Percentiles rank a stretch among this genome's conserved stretches.
These are phyloP conservation scores for Cryoendolithus antarcticus DNA, from an alignment of 2,329 filamentous ascomycete species.

Conservation along the genomic window DNA sequence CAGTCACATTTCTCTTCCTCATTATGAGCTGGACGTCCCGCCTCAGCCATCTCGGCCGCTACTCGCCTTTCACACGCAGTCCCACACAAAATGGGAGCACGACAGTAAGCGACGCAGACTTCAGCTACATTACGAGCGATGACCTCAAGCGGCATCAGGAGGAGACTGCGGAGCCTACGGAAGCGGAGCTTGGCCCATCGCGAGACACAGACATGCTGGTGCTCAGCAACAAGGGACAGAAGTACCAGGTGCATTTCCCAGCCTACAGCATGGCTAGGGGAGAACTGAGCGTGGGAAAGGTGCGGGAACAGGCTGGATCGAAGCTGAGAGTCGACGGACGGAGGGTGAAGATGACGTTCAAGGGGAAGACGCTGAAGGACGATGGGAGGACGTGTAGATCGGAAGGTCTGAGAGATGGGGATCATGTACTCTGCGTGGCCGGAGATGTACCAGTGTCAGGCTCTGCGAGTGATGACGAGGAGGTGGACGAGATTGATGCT, in stretches of 20 bases:
- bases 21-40: slow-evolving; percentile 37
- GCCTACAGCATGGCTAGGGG: slow-evolving; percentile 65
- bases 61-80: slow-evolving; percentile 37
- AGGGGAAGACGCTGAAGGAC: slow-evolving; percentile 58
- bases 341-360: slow-evolving; percentile 59
- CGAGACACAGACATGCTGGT: slow-evolving; percentile 58
- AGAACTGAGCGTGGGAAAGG: slow-evolving; percentile 53
- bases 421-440: slow-evolving; percentile 48
- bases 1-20: slow-evolving; percentile 27
- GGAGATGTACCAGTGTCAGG: slow-evolving; percentile 36
- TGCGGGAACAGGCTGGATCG: slow-evolving; percentile 54
- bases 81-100: slow-evolving; percentile 26
- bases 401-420: slow-evolving; percentile 46
- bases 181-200: slow-evolving; percentile 27
- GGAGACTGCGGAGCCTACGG: slow-evolving; percentile 31
- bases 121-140: slow-evolving; percentile 70
- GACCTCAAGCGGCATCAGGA: slow-evolving; percentile 37
- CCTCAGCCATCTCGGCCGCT: slow-evolving; percentile 32
- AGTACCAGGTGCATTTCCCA: slow-evolving; percentile 60
- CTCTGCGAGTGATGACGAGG: slow-evolving; percentile 29
- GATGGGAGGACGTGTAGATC: slow-evolving; percentile 43
- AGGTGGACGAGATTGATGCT: slow-evolving; percentile 17
- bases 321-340: slow-evolving; percentile 48
- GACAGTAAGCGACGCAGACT: slow-evolving; percentile 63
- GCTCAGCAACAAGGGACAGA: slow-evolving; percentile 54